phyloP scores from a whole-genome alignment of 2,329 filamentous ascomycete genomes.

The Calonectria henricotiae region DNA sequence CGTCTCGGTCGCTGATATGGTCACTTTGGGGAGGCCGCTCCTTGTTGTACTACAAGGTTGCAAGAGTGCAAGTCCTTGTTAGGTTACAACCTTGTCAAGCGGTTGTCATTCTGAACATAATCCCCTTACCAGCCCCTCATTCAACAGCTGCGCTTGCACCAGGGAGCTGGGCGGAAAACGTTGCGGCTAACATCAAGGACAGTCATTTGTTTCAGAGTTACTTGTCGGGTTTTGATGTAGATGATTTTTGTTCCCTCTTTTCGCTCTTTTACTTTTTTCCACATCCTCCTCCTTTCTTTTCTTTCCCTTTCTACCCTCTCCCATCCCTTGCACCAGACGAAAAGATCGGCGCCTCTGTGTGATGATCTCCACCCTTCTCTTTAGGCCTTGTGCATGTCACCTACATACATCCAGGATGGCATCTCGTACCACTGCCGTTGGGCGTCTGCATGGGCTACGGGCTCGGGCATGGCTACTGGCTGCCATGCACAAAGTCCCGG shows the following conservation, averaged over 20 bases:
- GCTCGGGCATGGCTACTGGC: conserved; percentile 35
- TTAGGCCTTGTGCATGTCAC: conserved; percentile 47
- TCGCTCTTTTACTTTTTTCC: background rate
- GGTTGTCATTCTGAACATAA: conserved; percentile 18
- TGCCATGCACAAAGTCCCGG: conserved; percentile 43
- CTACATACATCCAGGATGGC: conserved; percentile 38
- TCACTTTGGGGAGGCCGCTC: conserved; percentile 30
- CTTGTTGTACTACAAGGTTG: conserved; percentile 35
- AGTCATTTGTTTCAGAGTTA: conserved; percentile 26
- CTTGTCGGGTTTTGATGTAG: conserved; percentile 8
- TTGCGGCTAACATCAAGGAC: conserved; percentile 21
- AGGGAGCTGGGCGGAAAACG: background rate
- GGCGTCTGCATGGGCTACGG: conserved; percentile 44
- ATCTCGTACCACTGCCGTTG: conserved; percentile 48
- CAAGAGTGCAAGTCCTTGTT: conserved; percentile 29
- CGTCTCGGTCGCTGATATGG: conserved; percentile 36
- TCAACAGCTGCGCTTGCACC: conserved; percentile 2
- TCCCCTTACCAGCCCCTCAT: conserved; percentile 15
- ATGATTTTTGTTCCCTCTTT: background rate
- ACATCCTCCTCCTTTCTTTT: conserved; percentile 6
- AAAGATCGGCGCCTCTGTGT: conserved; percentile 43
- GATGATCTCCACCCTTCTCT: conserved; percentile 46
- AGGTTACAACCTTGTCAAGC: conserved; percentile 18
- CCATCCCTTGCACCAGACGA: conserved; percentile 46
- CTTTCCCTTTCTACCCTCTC: conserved; percentile 3